phyloP scores from a whole-genome alignment of 371 early-diverging fungal species.

The Mortierella sp. region DNA sequence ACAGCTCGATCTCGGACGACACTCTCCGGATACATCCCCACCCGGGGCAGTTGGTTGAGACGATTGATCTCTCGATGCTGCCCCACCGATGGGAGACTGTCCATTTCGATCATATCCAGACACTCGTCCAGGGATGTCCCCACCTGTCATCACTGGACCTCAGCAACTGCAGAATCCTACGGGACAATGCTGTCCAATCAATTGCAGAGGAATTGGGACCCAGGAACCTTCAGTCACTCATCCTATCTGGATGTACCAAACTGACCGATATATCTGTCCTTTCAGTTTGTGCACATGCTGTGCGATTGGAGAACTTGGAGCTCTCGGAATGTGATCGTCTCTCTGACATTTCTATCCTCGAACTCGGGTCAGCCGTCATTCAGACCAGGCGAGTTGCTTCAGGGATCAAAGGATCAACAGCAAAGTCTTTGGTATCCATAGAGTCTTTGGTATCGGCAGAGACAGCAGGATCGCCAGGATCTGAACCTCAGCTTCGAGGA shows the following conservation, averaged over 20 bases:
- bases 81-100: constrained; percentile 55
- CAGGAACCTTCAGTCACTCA: constrained; percentile 21
- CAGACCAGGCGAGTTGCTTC: neutral
- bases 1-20: neutral
- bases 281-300: constrained; percentile 28
- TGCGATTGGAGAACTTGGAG: constrained; percentile 32
- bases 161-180: constrained; percentile 23
- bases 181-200: constrained; percentile 37
- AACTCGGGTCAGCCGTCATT: constrained; percentile 26
- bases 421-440: too few species aligned
- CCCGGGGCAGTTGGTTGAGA: constrained; percentile 24
- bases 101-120: constrained; percentile 20
- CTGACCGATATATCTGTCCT: constrained; percentile 32
- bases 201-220: constrained; percentile 34
- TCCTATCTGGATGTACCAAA: constrained; percentile 38
- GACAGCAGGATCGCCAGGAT: neutral
- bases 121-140: constrained; percentile 31
- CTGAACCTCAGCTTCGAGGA: constrained; percentile 8
- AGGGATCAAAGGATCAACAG: too few species aligned
- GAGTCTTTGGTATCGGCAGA: too few species aligned
- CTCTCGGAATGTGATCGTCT: constrained; percentile 39
- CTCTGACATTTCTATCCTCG: constrained; percentile 31
- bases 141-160: constrained; percentile 30
- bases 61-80: constrained; percentile 43
- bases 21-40: constrained; percentile 1